Evolutionary conservation across 352 stramenopile genomes (phyloP).

Genomic region (Globisporangium splendens): DNA sequence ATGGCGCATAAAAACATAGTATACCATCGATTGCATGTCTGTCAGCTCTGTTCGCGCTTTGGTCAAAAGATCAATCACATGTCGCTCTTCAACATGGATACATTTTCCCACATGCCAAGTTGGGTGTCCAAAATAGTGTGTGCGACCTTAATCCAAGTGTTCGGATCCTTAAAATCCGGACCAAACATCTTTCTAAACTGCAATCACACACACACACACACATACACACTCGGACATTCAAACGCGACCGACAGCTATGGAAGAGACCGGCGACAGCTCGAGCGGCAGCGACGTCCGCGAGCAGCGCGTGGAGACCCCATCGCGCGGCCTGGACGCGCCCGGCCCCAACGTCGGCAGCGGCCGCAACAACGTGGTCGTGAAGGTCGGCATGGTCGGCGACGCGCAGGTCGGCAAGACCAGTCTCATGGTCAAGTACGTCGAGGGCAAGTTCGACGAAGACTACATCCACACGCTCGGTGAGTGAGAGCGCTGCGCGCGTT

Average conservation of each 20-base stretch:
- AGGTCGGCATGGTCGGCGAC: conserved; percentile 94
- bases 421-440: conserved; percentile 96
- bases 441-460: conserved; percentile 95
- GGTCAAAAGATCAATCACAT: too few species aligned
- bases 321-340: conserved; percentile 24
- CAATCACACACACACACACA: too few species aligned
- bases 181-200: background rate
- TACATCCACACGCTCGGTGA: conserved; percentile 94
- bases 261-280: background rate
- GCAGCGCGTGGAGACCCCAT: conserved; percentile 17
- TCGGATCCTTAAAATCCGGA: too few species aligned
- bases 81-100: too few species aligned
- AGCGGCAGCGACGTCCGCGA: conserved; percentile 4
- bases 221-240: too few species aligned
- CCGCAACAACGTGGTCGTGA: conserved; percentile 88
- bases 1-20: too few species aligned
- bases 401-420: conserved; percentile 94
- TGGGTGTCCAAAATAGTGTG: too few species aligned
- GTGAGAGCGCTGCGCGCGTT: background rate
- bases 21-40: too few species aligned
- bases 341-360: conserved; percentile 23
- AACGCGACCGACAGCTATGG: background rate
- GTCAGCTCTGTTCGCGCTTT: too few species aligned
- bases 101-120: too few species aligned
- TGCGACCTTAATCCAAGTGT: too few species aligned